Evolutionary conservation across 2,329 filamentous ascomycete genomes (phyloP), one percentile per base, ranked within the genome.

Genomic region (Piedraia hortae): DNA sequence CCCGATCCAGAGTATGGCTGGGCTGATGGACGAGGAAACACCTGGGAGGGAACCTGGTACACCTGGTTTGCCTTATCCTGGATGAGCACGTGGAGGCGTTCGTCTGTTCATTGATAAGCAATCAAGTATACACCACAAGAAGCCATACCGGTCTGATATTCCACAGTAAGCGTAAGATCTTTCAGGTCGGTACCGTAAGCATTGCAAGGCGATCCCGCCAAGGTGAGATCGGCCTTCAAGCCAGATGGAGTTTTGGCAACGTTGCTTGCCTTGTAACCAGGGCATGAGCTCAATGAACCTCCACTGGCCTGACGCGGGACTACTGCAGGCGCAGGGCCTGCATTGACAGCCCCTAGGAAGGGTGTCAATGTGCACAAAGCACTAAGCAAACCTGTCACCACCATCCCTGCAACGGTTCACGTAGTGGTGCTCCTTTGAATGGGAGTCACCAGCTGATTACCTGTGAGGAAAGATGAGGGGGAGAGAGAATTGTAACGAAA

Each of bases 81-180:
- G 25, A 78, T 73, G 34, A 70, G 59, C 36, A 78, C 63, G 37
- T 75, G 71, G 3, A 78, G 54, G n/a, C 70, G 64, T 12, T 37
- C 28, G 21, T 39, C 40, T 42, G 12, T 19, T 13, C 14, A 8
- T 13, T 12, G n/a, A 8, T 10, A 16, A 12, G 21, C 13, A 11
- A 6, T 14, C 7, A 8, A 5, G 13, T 5, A 17, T 10, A 17
- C 16, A 17, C 16, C 7, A 10, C 10, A 16, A 10, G 10, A 9
- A 4, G 24, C 33, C 44, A 32, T 37, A 65, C 62, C 49, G 16
- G 54, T 59, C 34, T 70, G 54, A 34, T 67, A 66, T 29, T 63
- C 56, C 9, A 68, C 63, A 5, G 52, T 42, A 24, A 70, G 45
- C 26, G 51, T 61, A 30, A 69, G 41, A 24, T 58, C 45, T 22